These are phyloP conservation scores for Epithemia pelagica DNA, from an alignment of 108 stramenopile genomes.

Conservation along the genomic window DNA sequence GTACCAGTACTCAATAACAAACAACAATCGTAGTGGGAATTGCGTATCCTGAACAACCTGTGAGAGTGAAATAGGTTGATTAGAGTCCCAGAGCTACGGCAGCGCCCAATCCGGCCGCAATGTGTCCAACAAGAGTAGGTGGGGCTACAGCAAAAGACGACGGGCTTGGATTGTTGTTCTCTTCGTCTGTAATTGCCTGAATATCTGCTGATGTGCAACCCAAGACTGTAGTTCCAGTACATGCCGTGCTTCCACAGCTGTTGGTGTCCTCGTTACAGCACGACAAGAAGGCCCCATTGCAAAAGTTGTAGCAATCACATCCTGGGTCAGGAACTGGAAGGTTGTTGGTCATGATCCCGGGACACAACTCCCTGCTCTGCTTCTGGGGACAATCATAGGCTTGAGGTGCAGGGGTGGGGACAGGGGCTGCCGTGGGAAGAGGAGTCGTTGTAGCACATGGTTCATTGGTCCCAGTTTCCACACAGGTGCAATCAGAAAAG, in stretches of 20 bases:
- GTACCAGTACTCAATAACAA: too few relatives aligned
- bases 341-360: not conserved
- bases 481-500: not conserved
- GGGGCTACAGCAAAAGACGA: not conserved
- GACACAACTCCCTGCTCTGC: not conserved
- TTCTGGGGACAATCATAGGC: not conserved
- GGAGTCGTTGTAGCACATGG: not conserved
- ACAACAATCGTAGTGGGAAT: too few relatives aligned
- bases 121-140: not conserved
- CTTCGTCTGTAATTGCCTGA: not conserved
- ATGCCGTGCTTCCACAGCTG: not conserved
- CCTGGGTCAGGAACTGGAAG: not conserved
- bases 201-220: not conserved
- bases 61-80: too few relatives aligned
- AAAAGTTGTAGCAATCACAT: constrained; percentile 7
- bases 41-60: too few relatives aligned
- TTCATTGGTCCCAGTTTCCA: not conserved
- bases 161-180: not conserved
- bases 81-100: not conserved
- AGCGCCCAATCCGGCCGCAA: constrained; percentile 1
- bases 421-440: not conserved
- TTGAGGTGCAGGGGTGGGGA: not conserved
- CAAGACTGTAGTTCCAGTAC: not conserved
- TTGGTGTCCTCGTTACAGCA: not conserved
- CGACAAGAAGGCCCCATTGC: not conserved